Percentiles rank a stretch among this genome's conserved stretches.
These are phyloP conservation scores for Symmetrospora coprosmae DNA, from an alignment of 768 basidiomycete species.

Conservation along the genomic window DNA sequence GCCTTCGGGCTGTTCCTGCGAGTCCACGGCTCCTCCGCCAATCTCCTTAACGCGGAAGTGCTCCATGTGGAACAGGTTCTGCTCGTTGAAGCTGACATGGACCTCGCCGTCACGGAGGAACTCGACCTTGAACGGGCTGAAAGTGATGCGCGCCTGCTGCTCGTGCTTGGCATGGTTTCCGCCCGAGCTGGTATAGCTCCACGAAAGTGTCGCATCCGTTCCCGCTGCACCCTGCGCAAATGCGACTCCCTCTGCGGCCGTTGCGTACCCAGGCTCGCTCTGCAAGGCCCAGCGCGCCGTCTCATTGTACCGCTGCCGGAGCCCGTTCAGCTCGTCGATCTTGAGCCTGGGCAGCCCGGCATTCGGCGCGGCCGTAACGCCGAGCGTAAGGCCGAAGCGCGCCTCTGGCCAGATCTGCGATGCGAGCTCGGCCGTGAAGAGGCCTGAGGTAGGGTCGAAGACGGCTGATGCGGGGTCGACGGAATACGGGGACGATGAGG, in stretches of 20 bases:
- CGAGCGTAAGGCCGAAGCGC: slow-evolving; percentile 64
- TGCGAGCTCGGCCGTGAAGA: slow-evolving; percentile 60
- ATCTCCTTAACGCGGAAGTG: slow-evolving; percentile 58
- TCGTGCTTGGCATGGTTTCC: slow-evolving; percentile 9
- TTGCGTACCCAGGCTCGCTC: slow-evolving; percentile 48
- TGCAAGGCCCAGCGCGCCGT: slow-evolving; percentile 77
- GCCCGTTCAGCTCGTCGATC: slow-evolving; percentile 73
- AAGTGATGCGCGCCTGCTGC: slow-evolving; percentile 49
- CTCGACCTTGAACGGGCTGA: slow-evolving; percentile 58
- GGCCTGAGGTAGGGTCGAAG: slow-evolving; percentile 41
- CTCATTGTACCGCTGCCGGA: slow-evolving; percentile 78
- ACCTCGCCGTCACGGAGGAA: slow-evolving; percentile 61
- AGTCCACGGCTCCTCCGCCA: slow-evolving; percentile 35
- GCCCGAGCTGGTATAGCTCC: slow-evolving; percentile 40
- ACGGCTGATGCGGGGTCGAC: slow-evolving; percentile 49
- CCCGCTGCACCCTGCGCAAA: background rate
- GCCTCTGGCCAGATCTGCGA: slow-evolving; percentile 71
- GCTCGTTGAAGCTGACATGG: slow-evolving; percentile 76
- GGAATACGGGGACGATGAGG: slow-evolving; percentile 79
- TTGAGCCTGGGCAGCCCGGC: slow-evolving; percentile 80
- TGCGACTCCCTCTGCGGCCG: slow-evolving; percentile 9
- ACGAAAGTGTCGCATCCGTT: slow-evolving; percentile 40
- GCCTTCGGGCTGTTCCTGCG: slow-evolving; percentile 24
- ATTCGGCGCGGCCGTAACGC: slow-evolving; percentile 65
- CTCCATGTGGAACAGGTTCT: slow-evolving; percentile 89